Base-by-base conservation (phyloP, 441 rosid species). In the Gossypium schwendimanii region DNA sequence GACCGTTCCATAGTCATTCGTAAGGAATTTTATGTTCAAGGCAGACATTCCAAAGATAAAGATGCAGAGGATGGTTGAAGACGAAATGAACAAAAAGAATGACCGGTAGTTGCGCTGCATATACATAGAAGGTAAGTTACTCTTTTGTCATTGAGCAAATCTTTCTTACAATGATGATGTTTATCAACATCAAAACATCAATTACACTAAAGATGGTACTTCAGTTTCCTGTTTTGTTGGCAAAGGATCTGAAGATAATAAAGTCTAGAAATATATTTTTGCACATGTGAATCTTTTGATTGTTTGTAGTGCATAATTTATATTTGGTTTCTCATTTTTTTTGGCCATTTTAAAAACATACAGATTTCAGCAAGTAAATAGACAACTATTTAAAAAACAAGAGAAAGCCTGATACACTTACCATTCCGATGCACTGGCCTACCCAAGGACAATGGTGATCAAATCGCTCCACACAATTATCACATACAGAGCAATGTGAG, bases 371-470 rank as follows among this genome's bases (percentile, higher is more conserved):
- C 49, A 44, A 70, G 4, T 7, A 58, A 17, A 41, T 47, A 69
- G 58, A 53, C 23, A 24, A 24, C 3, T 2, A 60, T 58, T 3
- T 53, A 7, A 69, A 20, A 9, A 57, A 45, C 47, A 70, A 53
- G 31, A 72, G 24, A 6, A 60, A 8, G 62, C 2, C 1, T 15
- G 17, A 72, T 1, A 20, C 17, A 73, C 83, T 50, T 82, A 87
- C 91, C 81, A 63, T 55, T 3, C 87, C 91, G 36, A 87, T 84
- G 77, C 91, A 87, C 74, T 87, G 91, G 69, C 91, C 91, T 14
- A 85, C 87, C 91, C 91, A 87, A 64, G 89, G 91, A 60, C 91
- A 85, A 57, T 87, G 91, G 74, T 87, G 91, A 49, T 87, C 91
- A 71, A 87, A 87, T 49, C 83, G 71, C 73, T 85, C 85, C 18